Evolutionary conservation across 129 eudicot genomes (phyloP).

Genomic region (Rutidosis leptorrhynchoides): DNA sequence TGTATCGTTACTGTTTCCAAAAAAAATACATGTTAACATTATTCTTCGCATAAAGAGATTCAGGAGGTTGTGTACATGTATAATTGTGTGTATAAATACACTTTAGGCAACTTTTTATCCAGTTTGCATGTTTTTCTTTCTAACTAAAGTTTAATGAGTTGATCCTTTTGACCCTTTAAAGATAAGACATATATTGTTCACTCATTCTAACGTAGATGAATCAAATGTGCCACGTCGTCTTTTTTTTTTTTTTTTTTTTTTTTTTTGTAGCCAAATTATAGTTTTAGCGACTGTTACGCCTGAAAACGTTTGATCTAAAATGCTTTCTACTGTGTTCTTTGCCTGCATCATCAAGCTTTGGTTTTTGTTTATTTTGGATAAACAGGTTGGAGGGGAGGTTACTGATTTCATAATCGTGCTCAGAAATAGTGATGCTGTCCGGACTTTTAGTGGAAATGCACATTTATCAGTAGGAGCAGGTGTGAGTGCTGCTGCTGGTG

Average conservation of each 20-base stretch:
- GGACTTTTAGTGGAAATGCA: constrained; percentile 56
- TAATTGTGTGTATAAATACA: not conserved
- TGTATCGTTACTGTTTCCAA: too few relatives aligned
- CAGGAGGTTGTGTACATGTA: not conserved
- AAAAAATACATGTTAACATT: too few relatives aligned
- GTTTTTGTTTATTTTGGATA: not conserved
- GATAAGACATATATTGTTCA: not conserved
- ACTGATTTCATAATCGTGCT: constrained; percentile 68
- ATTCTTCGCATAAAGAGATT: not conserved
- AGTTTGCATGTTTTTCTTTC: not conserved
- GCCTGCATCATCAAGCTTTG: not conserved
- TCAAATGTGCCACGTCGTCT: not conserved
- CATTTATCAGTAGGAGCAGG: constrained; percentile 69
- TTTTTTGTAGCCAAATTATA: not conserved
- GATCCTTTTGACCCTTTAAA: not conserved
- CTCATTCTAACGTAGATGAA: not conserved
- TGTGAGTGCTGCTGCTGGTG: constrained; percentile 63
- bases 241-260: not conserved
- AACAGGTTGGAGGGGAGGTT: constrained; percentile 64
- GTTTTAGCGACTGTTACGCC: not conserved
- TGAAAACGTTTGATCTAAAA: not conserved
- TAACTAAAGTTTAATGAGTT: not conserved
- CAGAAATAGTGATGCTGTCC: constrained; percentile 52
- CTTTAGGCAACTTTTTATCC: not conserved
- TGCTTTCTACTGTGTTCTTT: not conserved